Conservation (phyloP, 805 yeast species). For the Suhomyces emberorum region DNA sequence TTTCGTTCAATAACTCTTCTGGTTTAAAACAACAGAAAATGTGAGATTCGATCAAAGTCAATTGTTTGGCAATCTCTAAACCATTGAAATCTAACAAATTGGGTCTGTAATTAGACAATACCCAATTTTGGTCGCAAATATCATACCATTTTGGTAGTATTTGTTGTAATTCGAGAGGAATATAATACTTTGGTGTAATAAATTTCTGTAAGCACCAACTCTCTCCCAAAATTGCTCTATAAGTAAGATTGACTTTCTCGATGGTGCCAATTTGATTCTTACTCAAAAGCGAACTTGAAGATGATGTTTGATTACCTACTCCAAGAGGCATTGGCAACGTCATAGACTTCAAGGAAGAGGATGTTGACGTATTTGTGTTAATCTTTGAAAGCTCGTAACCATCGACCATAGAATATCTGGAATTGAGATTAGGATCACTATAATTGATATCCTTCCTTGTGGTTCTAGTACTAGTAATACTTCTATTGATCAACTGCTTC, state of each 20-base stretch:
- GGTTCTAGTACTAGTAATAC: slow-evolving; percentile 37
- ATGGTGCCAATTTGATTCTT: slow-evolving; percentile 39
- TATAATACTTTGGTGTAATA: slow-evolving; percentile 28
- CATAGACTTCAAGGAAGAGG: slow-evolving; percentile 39
- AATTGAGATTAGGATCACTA: slow-evolving; percentile 4
- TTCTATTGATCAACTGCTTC: slow-evolving; percentile 52
- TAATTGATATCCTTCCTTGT: slow-evolving; percentile 33
- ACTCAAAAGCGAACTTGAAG: slow-evolving; percentile 37
- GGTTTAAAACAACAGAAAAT: slow-evolving; percentile 62
- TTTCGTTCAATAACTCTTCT: slow-evolving; percentile 63
- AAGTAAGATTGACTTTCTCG: slow-evolving; percentile 50
- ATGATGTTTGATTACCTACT: slow-evolving; percentile 40
- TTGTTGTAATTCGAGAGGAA: slow-evolving; percentile 28
- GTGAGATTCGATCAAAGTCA: slow-evolving; percentile 67
- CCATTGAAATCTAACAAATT: slow-evolving; percentile 60
- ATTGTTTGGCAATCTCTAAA: slow-evolving; percentile 71
- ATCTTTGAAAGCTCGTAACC: slow-evolving; percentile 54
- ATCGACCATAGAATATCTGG: slow-evolving; percentile 50
- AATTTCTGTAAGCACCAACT: slow-evolving; percentile 43
- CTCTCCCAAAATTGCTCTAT: slow-evolving; percentile 49
- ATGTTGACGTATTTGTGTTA: slow-evolving; percentile 45
- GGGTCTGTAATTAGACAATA: slow-evolving; percentile 49
- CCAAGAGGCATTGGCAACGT: slow-evolving; percentile 43
- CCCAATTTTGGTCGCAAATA: slow-evolving; percentile 57
- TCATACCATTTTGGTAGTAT: slow-evolving; percentile 48